These are phyloP conservation scores for Neonectria ditissima DNA, from an alignment of 2,329 filamentous ascomycete genomes.

Conservation along the genomic window DNA sequence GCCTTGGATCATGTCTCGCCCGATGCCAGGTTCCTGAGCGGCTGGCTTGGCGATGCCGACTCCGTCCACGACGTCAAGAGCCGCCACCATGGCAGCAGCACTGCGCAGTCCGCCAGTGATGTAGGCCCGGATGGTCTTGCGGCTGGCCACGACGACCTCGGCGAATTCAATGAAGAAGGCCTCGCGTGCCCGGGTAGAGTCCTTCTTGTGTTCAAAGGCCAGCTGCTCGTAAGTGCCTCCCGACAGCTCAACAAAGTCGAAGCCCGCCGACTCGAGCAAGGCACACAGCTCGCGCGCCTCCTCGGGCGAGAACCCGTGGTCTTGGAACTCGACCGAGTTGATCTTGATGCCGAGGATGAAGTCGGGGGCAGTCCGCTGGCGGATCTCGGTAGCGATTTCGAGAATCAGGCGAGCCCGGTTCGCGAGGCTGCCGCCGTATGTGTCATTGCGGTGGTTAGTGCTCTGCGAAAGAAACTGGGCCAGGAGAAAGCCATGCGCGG, in stretches of 20 bases:
- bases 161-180: conserved; percentile 70
- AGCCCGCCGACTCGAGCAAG: conserved; percentile 58
- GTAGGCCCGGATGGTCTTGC: background rate
- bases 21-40: background rate
- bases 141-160: conserved; percentile 56
- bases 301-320: conserved; percentile 61
- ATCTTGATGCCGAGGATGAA: conserved; percentile 66
- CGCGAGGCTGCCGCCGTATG: conserved; percentile 58
- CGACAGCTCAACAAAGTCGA: conserved; percentile 69
- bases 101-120: background rate
- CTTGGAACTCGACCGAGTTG: conserved; percentile 65
- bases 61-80: background rate
- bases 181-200: conserved; percentile 64
- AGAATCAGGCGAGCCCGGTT: conserved; percentile 58
- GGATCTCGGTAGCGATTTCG: conserved; percentile 55
- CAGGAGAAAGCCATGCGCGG: conserved; percentile 63
- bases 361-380: conserved; percentile 57
- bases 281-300: conserved; percentile 61
- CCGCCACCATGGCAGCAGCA: background rate
- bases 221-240: conserved; percentile 69
- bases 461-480: conserved; percentile 60
- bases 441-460: conserved; percentile 62
- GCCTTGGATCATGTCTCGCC: background rate
- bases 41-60: background rate
- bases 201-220: conserved; percentile 62